phyloP scores from a whole-genome alignment of 768 basidiomycete species.

The Cubamyces sp. region DNA sequence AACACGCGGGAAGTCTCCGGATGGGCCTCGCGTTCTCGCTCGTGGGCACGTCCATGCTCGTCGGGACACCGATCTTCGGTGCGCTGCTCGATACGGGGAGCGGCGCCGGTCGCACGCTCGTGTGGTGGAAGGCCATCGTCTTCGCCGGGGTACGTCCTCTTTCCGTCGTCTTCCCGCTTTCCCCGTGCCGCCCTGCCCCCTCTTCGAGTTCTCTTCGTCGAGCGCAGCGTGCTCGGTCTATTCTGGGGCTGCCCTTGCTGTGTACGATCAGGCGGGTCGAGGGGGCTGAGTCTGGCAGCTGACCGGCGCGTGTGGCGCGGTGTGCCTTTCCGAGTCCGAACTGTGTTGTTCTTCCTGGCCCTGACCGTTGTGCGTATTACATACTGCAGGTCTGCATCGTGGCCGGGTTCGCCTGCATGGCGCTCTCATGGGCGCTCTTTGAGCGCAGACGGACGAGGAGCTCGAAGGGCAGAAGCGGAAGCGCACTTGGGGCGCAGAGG shows the following conservation, averaged over 20 bases:
- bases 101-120: conserved; percentile 8
- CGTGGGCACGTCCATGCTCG: conserved; percentile 28
- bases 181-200: not conserved
- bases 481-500: not conserved
- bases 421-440: conserved; percentile 22
- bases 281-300: too few relatives aligned
- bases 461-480: not conserved
- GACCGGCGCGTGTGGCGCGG: too few relatives aligned
- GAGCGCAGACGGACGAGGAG: conserved; percentile 4
- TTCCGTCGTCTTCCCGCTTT: not conserved
- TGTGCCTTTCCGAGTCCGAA: too few relatives aligned
- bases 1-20: conserved; percentile 20
- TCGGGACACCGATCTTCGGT: conserved; percentile 32
- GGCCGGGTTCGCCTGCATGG: conserved; percentile 24
- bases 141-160: conserved; percentile 30
- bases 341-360: not conserved
- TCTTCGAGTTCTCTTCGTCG: not conserved
- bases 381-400: conserved; percentile 20
- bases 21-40: conserved; percentile 32
- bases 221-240: too few relatives aligned
- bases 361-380: not conserved
- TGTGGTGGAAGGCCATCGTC: conserved; percentile 29
- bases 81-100: conserved; percentile 24
- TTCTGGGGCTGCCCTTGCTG: too few relatives aligned
- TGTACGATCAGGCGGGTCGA: too few relatives aligned